Evolutionary conservation across 2,329 filamentous ascomycete species (phyloP).

Genomic region (Fusarium paranaense): DNA sequence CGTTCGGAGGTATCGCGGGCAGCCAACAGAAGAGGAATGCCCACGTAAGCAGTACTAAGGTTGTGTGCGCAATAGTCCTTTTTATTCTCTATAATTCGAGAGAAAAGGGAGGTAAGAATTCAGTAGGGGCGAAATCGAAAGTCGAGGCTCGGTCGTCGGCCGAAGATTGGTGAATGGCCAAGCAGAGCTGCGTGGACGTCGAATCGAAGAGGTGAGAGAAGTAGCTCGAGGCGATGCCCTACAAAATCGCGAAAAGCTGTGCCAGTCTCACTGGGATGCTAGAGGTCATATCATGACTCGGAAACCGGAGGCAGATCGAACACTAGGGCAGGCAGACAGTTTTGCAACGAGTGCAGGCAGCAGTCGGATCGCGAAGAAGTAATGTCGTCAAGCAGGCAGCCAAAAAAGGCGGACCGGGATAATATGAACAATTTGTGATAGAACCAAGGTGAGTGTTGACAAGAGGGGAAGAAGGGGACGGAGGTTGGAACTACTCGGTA

Average conservation of each 20-base stretch:
- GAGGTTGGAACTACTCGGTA: constrained; percentile 29
- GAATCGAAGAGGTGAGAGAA: constrained; percentile 29
- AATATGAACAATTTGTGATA: constrained; percentile 2
- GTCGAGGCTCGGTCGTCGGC: constrained; percentile 16
- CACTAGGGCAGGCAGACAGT: constrained; percentile 35
- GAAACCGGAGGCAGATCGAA: constrained; percentile 24
- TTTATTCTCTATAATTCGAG: constrained; percentile 16
- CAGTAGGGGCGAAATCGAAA: constrained; percentile 15
- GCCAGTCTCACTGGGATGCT: constrained; percentile 43
- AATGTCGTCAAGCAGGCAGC: constrained; percentile 33
- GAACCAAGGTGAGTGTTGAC: constrained; percentile 14
- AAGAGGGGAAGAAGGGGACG: constrained; percentile 15
- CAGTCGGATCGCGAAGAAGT: constrained; percentile 22
- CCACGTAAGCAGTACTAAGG: constrained; percentile 37
- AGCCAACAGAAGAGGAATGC: constrained; percentile 45
- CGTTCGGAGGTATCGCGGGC: constrained; percentile 39
- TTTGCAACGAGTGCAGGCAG: constrained; percentile 27
- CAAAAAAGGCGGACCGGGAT: constrained; percentile 19
- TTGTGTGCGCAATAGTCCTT: constrained; percentile 24
- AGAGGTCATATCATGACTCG: constrained; percentile 47
- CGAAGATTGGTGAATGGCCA: constrained; percentile 18
- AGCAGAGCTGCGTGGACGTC: constrained; percentile 17
- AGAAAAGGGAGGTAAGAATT: constrained; percentile 20
- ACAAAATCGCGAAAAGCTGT: constrained; percentile 43
- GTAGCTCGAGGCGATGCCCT: constrained; percentile 35